Evolutionary conservation across 202 grass and related monocot genomes (phyloP).

Genomic region (Alloteropsis angusta): DNA sequence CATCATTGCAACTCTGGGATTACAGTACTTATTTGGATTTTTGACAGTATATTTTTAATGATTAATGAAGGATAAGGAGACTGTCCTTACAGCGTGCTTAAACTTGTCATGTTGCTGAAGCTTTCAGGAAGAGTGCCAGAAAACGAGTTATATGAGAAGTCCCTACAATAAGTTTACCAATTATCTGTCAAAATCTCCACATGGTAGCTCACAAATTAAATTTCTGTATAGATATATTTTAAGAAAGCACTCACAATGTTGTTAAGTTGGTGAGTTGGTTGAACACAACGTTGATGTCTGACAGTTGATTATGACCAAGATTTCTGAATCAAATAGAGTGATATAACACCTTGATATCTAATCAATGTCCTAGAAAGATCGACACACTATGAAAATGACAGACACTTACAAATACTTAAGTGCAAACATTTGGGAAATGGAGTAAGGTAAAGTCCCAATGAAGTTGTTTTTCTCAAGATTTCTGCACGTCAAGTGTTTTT

Average conservation of each 20-base stretch:
- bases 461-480: conserved; percentile 74
- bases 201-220: not conserved
- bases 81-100: conserved; percentile 62
- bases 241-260: conserved; percentile 51
- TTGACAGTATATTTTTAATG: not conserved
- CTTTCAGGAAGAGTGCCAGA: conserved; percentile 66
- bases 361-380: not conserved
- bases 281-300: conserved; percentile 52
- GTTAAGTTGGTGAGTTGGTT: conserved; percentile 58
- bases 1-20: not conserved
- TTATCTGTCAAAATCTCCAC: not conserved
- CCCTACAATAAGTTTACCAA: conserved; percentile 39
- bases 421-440: conserved; percentile 53
- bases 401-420: conserved; percentile 68
- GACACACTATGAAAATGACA: not conserved
- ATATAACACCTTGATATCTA: not conserved
- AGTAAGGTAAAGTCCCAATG: conserved; percentile 62
- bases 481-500: conserved; percentile 37
- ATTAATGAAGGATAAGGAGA: not conserved
- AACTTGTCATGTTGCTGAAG: conserved; percentile 49
- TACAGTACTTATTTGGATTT: not conserved
- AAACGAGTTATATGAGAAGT: conserved; percentile 60
- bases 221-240: conserved; percentile 1
- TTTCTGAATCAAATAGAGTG: conserved; percentile 49
- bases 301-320: conserved; percentile 78